Evolutionary conservation across 2,329 filamentous ascomycete genomes (phyloP).

Genomic region (Cercospora sp.): DNA sequence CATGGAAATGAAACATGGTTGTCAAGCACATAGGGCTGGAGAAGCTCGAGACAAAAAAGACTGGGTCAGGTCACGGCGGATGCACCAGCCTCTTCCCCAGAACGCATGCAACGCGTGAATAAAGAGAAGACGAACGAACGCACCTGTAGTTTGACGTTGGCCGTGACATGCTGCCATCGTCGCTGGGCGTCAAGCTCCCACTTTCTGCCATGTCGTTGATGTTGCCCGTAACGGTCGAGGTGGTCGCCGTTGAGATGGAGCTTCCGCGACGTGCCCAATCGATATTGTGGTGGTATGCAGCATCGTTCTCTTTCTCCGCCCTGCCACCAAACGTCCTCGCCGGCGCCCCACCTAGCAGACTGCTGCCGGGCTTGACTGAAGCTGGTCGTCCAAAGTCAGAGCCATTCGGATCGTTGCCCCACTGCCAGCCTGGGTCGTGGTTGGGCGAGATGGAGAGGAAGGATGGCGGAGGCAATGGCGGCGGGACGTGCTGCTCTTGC

Average conservation of each 20-base stretch:
- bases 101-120: neutral
- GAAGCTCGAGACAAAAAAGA: slow-evolving; percentile 1
- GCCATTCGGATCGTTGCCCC: slow-evolving; percentile 57
- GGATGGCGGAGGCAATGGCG: slow-evolving; percentile 64
- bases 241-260: slow-evolving; percentile 42
- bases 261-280: slow-evolving; percentile 43
- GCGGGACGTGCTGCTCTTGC: slow-evolving; percentile 53
- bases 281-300: slow-evolving; percentile 25
- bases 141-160: slow-evolving; percentile 48
- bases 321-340: slow-evolving; percentile 22
- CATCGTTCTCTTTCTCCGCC: slow-evolving; percentile 34
- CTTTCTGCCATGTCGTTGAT: slow-evolving; percentile 31
- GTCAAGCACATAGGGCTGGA: slow-evolving; percentile 4
- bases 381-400: slow-evolving; percentile 49
- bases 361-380: slow-evolving; percentile 51
- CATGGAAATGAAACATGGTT: neutral
- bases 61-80: neutral
- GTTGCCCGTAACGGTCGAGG: slow-evolving; percentile 35
- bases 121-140: slow-evolving; percentile 22
- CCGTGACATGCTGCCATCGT: slow-evolving; percentile 35
- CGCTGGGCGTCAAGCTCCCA: slow-evolving; percentile 30
- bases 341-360: slow-evolving; percentile 43
- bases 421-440: slow-evolving; percentile 62
- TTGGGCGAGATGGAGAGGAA: slow-evolving; percentile 57
- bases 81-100: neutral